These are phyloP conservation scores for Diplotaxis tenuifolia DNA, from an alignment of 345 rosid species.

Conservation along the genomic window DNA sequence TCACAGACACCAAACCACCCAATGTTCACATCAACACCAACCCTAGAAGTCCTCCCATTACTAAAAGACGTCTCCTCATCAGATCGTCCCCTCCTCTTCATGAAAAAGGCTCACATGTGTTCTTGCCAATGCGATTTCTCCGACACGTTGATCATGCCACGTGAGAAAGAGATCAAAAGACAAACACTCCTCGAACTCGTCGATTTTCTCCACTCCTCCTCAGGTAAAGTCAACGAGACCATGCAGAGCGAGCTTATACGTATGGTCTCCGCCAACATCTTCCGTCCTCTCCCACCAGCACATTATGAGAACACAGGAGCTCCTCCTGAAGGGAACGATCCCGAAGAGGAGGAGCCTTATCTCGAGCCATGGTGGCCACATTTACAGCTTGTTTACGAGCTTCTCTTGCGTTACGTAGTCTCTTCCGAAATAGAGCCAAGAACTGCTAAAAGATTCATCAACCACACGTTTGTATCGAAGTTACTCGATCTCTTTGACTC, in stretches of 20 bases:
- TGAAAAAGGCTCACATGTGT: conserved; percentile 43
- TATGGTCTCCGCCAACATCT: conserved; percentile 41
- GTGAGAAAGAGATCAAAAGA: conserved; percentile 45
- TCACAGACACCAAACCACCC: conserved; percentile 27
- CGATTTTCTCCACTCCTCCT: conserved; percentile 38
- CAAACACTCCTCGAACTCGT: conserved; percentile 40
- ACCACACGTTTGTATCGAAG: conserved; percentile 51
- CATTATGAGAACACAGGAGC: conserved; percentile 39
- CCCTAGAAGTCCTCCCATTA: conserved; percentile 38
- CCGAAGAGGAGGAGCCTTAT: conserved; percentile 49
- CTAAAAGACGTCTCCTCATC: conserved; percentile 42
- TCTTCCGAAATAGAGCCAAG: conserved; percentile 45
- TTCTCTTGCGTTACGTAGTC: conserved; percentile 43
- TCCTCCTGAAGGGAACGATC: conserved; percentile 42
- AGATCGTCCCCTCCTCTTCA: conserved; percentile 41
- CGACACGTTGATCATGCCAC: conserved; percentile 38
- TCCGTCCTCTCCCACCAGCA: conserved; percentile 37
- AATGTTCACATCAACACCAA: conserved; percentile 31
- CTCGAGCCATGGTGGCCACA: conserved; percentile 54
- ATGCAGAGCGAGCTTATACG: conserved; percentile 43
- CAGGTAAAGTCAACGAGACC: conserved; percentile 40
- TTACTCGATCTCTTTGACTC: conserved; percentile 56
- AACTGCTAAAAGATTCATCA: conserved; percentile 49
- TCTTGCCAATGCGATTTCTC: conserved; percentile 42
- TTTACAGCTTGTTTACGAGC: conserved; percentile 47